Conservation (phyloP, 768 basidiomycete genomes). For the Pleurotus tuber-regium region DNA sequence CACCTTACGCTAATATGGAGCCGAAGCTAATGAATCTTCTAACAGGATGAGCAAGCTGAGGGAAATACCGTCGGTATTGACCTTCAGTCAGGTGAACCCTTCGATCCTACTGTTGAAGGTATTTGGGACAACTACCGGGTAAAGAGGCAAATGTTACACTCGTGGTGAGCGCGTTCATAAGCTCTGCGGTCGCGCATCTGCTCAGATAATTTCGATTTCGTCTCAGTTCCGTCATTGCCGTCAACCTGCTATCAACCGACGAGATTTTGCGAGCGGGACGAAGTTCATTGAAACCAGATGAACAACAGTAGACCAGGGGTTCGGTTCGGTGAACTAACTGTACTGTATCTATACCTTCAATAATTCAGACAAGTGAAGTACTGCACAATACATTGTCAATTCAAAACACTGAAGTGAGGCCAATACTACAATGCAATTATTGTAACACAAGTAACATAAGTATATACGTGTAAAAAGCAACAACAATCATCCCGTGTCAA, state of each 20-base stretch:
- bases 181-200: constrained; percentile 15
- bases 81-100: constrained; percentile 90
- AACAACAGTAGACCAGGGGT: constrained; percentile 43
- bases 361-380: constrained; percentile 1
- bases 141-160: constrained; percentile 98
- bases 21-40: background rate
- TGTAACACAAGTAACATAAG: constrained; percentile 5
- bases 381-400: constrained; percentile 11
- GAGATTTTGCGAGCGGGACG: constrained; percentile 91
- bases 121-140: constrained; percentile 99
- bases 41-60: constrained; percentile 88
- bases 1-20: too few relatives aligned
- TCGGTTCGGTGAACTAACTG: constrained; percentile 3
- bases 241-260: constrained; percentile 93
- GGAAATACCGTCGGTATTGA: constrained; percentile 93
- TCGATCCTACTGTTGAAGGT: constrained; percentile 93
- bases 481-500: constrained; percentile 4
- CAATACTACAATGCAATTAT: constrained; percentile 3
- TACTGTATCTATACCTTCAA: background rate
- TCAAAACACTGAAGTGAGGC: background rate
- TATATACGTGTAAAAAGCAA: constrained; percentile 1
- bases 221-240: constrained; percentile 84
- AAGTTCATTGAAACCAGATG: constrained; percentile 83
- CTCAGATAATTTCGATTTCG: constrained; percentile 22
- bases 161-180: constrained; percentile 53